Conservation (phyloP, 352 stramenopile genomes). For the Globisporangium alternatum region DNA sequence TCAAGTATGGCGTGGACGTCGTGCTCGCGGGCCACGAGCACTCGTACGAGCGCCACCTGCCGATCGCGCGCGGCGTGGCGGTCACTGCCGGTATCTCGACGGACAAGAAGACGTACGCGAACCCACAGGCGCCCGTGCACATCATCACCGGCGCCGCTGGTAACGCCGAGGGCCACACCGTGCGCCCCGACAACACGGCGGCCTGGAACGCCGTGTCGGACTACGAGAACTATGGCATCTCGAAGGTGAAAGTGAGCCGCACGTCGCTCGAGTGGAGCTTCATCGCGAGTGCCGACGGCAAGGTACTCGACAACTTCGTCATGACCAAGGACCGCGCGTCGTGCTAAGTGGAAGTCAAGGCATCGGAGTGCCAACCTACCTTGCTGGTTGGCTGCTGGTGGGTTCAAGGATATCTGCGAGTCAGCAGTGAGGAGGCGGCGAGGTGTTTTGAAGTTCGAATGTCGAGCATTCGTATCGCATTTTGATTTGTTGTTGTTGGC, state of each 20-base stretch:
- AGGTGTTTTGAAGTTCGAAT: too few species aligned
- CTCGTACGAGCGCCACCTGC: conserved; percentile 33
- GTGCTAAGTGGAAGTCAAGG: too few species aligned
- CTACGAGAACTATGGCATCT: conserved; percentile 33
- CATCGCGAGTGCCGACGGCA: too few species aligned
- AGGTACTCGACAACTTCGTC: too few species aligned
- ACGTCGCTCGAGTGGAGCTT: conserved; percentile 31
- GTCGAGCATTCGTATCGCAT: too few species aligned
- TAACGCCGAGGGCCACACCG: conserved; percentile 21
- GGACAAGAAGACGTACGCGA: conserved; percentile 29
- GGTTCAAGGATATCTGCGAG: too few species aligned
- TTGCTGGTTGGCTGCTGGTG: too few species aligned
- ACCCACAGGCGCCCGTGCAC: conserved; percentile 35
- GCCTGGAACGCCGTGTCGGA: conserved; percentile 31
- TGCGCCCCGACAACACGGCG: conserved; percentile 16
- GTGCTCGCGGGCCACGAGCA: conserved; percentile 38
- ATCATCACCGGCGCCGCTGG: conserved; percentile 33
- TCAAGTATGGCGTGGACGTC: conserved; percentile 45
- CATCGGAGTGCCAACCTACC: too few species aligned
- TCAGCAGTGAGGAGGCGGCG: too few species aligned
- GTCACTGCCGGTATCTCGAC: conserved; percentile 26
- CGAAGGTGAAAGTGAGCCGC: conserved; percentile 27
- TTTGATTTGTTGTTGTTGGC: too few species aligned
- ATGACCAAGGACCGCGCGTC: too few species aligned
- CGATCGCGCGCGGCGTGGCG: conserved; percentile 21